A percentile compares a stretch with the other conserved stretches of the same genome.
phyloP scores from a whole-genome alignment of 2,329 filamentous ascomycete genomes.

The Diaporthe citri region DNA sequence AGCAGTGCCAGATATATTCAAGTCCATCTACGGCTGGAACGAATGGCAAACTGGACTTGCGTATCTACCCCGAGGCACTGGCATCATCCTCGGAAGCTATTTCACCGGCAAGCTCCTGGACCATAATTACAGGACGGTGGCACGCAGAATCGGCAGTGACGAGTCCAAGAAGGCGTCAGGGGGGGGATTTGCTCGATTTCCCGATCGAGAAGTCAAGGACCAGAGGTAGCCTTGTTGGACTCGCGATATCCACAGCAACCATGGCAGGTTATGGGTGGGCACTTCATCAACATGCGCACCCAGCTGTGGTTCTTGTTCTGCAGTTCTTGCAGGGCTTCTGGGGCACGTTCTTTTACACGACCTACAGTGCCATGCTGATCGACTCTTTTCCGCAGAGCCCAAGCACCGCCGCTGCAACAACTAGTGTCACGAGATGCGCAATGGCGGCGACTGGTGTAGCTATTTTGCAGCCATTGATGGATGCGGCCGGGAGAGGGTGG shows the following conservation, averaged over 20 bases:
- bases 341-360: background rate
- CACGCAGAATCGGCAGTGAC: background rate
- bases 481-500: background rate
- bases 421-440: background rate
- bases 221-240: background rate
- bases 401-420: constrained; percentile 7
- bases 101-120: constrained; percentile 16
- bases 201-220: background rate
- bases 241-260: background rate
- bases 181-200: background rate
- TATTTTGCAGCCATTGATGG: constrained; percentile 4
- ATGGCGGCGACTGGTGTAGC: background rate
- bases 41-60: constrained; percentile 45
- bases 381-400: background rate
- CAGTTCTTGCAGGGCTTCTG: constrained; percentile 2
- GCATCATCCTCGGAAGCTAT: constrained; percentile 11
- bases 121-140: background rate
- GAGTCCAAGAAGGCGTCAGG: background rate
- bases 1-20: constrained; percentile 60
- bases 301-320: background rate
- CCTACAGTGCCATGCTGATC: constrained; percentile 11
- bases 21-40: constrained; percentile 60
- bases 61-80: constrained; percentile 2
- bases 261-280: constrained; percentile 13
- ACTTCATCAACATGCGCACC: background rate